Evolutionary conservation across 441 rosid genomes (phyloP).

Genomic region (Adansonia gregorii): DNA sequence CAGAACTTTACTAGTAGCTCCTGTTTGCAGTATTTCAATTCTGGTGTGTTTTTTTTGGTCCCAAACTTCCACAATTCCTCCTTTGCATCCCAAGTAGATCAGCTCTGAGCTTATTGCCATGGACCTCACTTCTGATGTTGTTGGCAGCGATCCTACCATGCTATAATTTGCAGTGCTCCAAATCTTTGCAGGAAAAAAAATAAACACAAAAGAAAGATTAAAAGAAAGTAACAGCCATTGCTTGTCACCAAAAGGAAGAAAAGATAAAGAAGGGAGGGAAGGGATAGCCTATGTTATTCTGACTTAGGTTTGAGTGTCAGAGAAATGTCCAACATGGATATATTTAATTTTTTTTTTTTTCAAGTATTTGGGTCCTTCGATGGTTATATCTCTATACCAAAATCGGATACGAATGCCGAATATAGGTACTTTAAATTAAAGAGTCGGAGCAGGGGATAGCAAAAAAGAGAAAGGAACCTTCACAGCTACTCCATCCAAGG

Average conservation of each 20-base stretch:
- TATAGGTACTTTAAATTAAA: no score
- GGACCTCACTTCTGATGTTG: constrained; percentile 50
- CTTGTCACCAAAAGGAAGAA: constrained; percentile 1
- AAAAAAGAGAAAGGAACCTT: constrained; percentile 47
- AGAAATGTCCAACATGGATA: no score
- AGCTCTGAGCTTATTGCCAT: constrained; percentile 64
- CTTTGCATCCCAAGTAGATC: constrained; percentile 70
- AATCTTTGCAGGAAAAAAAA: constrained; percentile 38
- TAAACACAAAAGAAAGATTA: background rate
- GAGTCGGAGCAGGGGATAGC: background rate
- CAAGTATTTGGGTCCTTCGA: no score
- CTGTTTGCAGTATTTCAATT: constrained; percentile 51
- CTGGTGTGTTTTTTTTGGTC: constrained; percentile 55
- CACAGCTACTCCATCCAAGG: constrained; percentile 61
- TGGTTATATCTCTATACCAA: no score
- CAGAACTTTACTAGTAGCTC: constrained; percentile 45
- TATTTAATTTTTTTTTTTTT: no score
- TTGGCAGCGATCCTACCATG: constrained; percentile 52
- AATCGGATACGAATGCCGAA: no score
- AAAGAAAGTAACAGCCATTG: constrained; percentile 12
- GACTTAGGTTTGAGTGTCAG: no score
- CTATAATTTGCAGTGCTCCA: constrained; percentile 57
- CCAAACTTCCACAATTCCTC: constrained; percentile 71
- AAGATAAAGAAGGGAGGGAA: background rate
- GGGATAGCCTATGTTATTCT: background rate